Evolutionary conservation across 2,329 filamentous ascomycete species (phyloP), one percentile per base, ranked within the genome.

Genomic region (Cercospora sp.): DNA sequence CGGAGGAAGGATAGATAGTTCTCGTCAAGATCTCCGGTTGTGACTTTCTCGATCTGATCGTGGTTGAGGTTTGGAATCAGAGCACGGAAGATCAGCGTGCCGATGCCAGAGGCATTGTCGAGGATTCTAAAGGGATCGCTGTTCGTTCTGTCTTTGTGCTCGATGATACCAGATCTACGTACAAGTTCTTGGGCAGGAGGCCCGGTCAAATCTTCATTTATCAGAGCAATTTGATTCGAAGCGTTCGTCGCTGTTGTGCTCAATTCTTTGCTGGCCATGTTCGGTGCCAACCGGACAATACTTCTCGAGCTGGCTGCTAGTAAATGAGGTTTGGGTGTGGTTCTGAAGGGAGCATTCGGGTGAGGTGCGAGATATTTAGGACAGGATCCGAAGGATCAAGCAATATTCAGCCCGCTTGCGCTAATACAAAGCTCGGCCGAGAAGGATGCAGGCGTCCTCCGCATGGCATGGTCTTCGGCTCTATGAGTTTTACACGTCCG

Each of bases 71-170:
- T 18, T 12, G 61, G 40, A n/a, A 23, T n/a, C 9, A 63, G 13
- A 10, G 55, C 55, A 9, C 28, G 42, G 18, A 55, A 63, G 6
- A 55, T 57, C 10, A 55, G 18, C 7, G 45, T 63, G 3, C 48
- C 45, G 28, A 63, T 63, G n/a, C 61, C 61, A 18, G 40, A 53
- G 10, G 61, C 45, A 40, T 63, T 63, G n/a, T 63, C 61, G 28
- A 63, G 45, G 28, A 63, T 26, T 2, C 42, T 40, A 3, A 53
- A 23, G 7, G 31, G 23, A 7, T 31, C 10, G 18, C 13, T 20
- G 9, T 28, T 30, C 23, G 60, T n/a, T 4, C 36, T 36, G 55
- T 36, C 12, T 7, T 26, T 18, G 10, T 36, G 16, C 13, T 63
- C 16, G 28, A 53, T 2, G 23, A 63, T 10, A 7, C 16, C 28